phyloP scores from a whole-genome alignment of 2,329 filamentous ascomycete genomes.

The Phialophora chinensis region DNA sequence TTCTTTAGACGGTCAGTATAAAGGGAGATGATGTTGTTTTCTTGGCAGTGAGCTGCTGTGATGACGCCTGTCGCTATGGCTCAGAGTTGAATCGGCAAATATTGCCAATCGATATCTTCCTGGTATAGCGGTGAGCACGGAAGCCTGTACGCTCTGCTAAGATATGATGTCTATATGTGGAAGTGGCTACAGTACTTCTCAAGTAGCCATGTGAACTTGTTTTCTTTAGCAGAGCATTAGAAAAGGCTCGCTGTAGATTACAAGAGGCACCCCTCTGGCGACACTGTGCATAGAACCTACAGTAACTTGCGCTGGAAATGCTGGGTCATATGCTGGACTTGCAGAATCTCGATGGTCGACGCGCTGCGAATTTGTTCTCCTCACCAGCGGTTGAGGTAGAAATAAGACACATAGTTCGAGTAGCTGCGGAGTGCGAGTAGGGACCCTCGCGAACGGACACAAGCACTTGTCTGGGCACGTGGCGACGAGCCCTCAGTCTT shows the following conservation, averaged over 20 bases:
- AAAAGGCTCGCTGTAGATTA: too few species aligned
- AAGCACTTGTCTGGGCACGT: constrained; percentile 7
- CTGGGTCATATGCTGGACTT: background rate
- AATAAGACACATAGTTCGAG: background rate
- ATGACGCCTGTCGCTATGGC: background rate
- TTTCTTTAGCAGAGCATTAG: too few species aligned
- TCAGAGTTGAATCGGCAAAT: background rate
- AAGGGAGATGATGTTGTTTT: background rate
- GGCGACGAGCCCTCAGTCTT: background rate
- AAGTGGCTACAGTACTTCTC: background rate
- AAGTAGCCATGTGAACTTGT: too few species aligned
- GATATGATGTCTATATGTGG: background rate
- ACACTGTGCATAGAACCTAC: background rate
- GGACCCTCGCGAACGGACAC: background rate
- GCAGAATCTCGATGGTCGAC: background rate
- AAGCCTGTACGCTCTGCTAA: background rate
- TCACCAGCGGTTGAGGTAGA: background rate
- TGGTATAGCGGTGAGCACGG: background rate
- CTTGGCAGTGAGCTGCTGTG: background rate
- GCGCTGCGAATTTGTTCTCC: background rate
- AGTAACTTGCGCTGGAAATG: too few species aligned
- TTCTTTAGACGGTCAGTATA: background rate
- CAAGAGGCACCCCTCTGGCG: background rate
- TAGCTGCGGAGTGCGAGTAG: background rate
- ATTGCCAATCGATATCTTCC: background rate